Evolutionary conservation across 2,329 filamentous ascomycete species (phyloP).

Genomic region (Aspergillus tanneri): DNA sequence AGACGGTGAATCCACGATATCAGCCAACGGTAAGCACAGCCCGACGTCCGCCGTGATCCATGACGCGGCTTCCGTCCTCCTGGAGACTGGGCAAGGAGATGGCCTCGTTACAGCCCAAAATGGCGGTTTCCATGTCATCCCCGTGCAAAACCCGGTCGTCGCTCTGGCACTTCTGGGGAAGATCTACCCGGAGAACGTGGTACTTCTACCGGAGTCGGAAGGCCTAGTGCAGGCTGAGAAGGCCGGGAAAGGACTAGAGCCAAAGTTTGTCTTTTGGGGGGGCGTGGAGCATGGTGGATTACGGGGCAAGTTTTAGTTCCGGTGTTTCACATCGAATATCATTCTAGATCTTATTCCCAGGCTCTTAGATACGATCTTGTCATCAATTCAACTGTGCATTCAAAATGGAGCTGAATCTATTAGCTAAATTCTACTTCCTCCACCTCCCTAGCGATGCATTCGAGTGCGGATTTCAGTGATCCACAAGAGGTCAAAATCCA

Average conservation of each 20-base stretch:
- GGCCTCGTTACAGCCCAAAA: conserved; percentile 12
- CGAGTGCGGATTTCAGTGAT: no score
- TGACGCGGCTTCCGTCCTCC: conserved; percentile 3
- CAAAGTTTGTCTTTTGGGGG: conserved; percentile 25
- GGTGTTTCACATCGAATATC: no score
- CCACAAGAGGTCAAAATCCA: no score
- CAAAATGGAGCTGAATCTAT: no score
- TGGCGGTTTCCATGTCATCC: conserved; percentile 23
- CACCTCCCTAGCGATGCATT: no score
- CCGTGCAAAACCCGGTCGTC: conserved; percentile 9
- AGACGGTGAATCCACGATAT: background rate
- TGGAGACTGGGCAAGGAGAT: background rate
- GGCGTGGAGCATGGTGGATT: conserved; percentile 13
- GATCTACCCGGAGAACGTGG: conserved; percentile 26
- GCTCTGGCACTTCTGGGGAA: conserved; percentile 22
- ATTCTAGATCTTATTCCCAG: no score
- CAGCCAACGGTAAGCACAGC: background rate
- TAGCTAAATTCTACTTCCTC: no score
- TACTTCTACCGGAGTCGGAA: conserved; percentile 14
- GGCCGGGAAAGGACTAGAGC: conserved; percentile 20
- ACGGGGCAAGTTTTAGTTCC: conserved; percentile 7
- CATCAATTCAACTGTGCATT: no score
- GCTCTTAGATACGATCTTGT: no score
- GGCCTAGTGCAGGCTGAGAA: conserved; percentile 6
- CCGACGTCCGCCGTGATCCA: background rate